Evolutionary conservation across 2,329 filamentous ascomycete species (phyloP).

Genomic region (Aspergillus felis): DNA sequence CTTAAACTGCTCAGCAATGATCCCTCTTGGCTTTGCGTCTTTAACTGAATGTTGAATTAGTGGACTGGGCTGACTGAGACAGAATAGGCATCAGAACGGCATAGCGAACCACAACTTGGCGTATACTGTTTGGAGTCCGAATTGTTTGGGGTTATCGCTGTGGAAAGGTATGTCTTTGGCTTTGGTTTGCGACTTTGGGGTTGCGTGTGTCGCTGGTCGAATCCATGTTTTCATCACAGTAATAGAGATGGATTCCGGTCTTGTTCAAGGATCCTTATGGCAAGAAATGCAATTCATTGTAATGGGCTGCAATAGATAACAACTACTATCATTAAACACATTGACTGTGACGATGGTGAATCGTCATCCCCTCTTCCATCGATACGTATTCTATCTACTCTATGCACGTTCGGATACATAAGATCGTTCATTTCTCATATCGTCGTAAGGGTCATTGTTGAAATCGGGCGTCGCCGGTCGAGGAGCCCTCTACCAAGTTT

Average conservation of each 20-base stretch:
- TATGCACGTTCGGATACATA: constrained; percentile 8
- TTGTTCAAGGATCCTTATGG: background rate
- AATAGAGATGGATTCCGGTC: background rate
- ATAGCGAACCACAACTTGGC: background rate
- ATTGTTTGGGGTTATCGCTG: background rate
- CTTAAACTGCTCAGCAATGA: background rate
- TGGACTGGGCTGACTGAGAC: background rate
- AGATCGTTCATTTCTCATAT: constrained; percentile 2
- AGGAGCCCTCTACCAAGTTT: background rate
- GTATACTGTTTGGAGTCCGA: background rate
- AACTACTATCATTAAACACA: background rate
- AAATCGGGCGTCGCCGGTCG: background rate
- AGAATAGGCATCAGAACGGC: background rate
- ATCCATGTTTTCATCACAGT: background rate
- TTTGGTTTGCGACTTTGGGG: background rate
- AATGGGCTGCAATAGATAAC: background rate
- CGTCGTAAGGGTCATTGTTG: background rate
- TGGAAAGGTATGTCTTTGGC: background rate
- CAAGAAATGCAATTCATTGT: background rate
- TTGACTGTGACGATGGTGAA: background rate
- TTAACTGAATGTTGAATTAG: background rate
- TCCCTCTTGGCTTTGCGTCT: background rate
- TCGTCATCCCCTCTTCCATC: background rate
- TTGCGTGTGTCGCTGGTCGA: background rate
- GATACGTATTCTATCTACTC: background rate